A percentile compares a stretch with the other conserved stretches of the same genome.
Conservation (phyloP, 768 basidiomycete species). For the Heimioporus sp. region DNA sequence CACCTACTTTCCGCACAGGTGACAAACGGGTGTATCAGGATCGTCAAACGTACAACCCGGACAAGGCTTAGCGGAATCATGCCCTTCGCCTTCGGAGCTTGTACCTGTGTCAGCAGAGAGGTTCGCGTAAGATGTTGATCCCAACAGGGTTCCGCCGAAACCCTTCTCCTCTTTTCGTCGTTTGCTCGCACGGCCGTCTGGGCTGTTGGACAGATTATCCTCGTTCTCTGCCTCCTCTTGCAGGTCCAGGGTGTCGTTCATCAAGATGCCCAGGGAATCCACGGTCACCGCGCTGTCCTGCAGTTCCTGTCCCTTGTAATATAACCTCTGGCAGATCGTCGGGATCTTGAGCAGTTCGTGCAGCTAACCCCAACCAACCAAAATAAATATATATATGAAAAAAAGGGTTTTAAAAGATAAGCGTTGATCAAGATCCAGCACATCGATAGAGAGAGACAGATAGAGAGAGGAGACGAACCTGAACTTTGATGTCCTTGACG, state of each 20-base stretch:
- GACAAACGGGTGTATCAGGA: conserved; percentile 41
- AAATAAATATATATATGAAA: too few species aligned
- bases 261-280: conserved; percentile 54
- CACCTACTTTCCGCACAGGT: conserved; percentile 42
- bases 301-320: conserved; percentile 60
- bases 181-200: conserved; percentile 40
- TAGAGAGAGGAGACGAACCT: conserved; percentile 40
- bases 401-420: background rate
- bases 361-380: conserved; percentile 39
- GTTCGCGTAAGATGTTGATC: conserved; percentile 31
- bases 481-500: conserved; percentile 76
- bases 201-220: conserved; percentile 51
- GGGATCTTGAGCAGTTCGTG: conserved; percentile 64
- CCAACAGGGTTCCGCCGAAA: conserved; percentile 73
- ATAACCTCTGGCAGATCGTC: conserved; percentile 74
- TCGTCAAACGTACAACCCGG: conserved; percentile 60
- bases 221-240: conserved; percentile 60
- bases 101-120: conserved; percentile 31
- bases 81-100: conserved; percentile 33
- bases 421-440: background rate
- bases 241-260: conserved; percentile 66
- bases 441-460: background rate
- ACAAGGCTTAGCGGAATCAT: conserved; percentile 43
- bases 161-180: conserved; percentile 58
- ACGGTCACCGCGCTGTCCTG: conserved; percentile 53